Percentiles rank a stretch among this genome's conserved stretches.
phyloP scores from a whole-genome alignment of 768 basidiomycete genomes.

The Pleurotus giganteus region DNA sequence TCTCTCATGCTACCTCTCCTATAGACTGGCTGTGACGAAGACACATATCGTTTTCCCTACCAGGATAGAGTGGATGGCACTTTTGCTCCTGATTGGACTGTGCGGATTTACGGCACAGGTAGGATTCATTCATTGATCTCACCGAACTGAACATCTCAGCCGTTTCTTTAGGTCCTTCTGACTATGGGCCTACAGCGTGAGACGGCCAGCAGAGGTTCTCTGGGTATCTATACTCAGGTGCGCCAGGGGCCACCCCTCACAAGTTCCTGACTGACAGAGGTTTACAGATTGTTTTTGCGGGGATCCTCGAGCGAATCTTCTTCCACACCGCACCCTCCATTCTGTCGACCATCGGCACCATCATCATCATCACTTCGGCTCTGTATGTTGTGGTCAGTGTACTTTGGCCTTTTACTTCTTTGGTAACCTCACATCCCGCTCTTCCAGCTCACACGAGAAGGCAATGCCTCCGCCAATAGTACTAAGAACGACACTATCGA shows the following conservation, averaged over 20 bases:
- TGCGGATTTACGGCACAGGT: conserved; percentile 56
- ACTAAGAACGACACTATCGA: too few relatives aligned
- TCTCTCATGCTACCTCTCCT: too few relatives aligned
- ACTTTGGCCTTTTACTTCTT: conserved; percentile 2
- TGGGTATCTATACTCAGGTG: conserved; percentile 56
- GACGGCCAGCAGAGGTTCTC: conserved; percentile 57
- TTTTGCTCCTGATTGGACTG: conserved; percentile 49
- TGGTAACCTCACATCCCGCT: too few relatives aligned
- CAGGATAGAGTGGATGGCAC: conserved; percentile 38
- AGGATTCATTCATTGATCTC: not conserved
- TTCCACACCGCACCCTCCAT: conserved; percentile 47
- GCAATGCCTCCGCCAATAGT: not conserved
- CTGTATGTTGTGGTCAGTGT: conserved; percentile 51
- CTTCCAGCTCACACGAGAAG: conserved; percentile 9
- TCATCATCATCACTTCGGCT: conserved; percentile 48
- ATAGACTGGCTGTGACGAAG: conserved; percentile 43
- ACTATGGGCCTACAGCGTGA: conserved; percentile 64
- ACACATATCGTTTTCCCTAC: conserved; percentile 45
- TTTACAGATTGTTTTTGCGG: conserved; percentile 46
- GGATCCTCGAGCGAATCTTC: conserved; percentile 44
- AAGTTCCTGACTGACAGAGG: too few relatives aligned
- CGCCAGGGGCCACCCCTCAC: not conserved
- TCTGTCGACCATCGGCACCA: conserved; percentile 45
- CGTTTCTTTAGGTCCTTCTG: conserved; percentile 26
- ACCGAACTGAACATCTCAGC: not conserved